Conservation (phyloP, 2,329 filamentous ascomycete genomes). For the Cladosporium sp. region DNA sequence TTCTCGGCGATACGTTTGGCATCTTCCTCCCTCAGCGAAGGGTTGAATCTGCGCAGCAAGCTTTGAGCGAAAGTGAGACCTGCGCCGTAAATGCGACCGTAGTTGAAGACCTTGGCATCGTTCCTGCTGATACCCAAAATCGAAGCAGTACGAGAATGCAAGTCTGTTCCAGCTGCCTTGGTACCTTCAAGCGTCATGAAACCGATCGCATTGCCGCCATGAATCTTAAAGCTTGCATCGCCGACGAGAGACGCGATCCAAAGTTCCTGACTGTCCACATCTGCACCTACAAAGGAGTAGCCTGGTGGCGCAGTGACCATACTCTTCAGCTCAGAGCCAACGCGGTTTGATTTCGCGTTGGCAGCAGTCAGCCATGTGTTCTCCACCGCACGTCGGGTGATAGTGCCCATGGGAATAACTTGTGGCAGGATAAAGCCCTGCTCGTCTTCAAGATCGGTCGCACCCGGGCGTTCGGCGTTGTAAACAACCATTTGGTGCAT, state of each 20-base stretch:
- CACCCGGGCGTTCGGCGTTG: conserved; percentile 58
- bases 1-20: conserved; percentile 75
- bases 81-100: conserved; percentile 97
- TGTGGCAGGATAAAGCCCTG: conserved; percentile 92
- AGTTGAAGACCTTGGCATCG: conserved; percentile 97
- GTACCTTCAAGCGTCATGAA: conserved; percentile 99
- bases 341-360: conserved; percentile 93
- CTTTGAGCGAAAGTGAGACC: conserved; percentile 91
- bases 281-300: conserved; percentile 92
- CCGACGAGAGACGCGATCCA: conserved; percentile 97
- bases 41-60: conserved; percentile 90
- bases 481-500: conserved; percentile 95
- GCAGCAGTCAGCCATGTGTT: conserved; percentile 98
- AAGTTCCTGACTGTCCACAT: conserved; percentile 95
- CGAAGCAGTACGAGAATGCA: conserved; percentile 88
- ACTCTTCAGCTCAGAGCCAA: conserved; percentile 94
- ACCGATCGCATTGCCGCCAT: conserved; percentile 94
- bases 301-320: conserved; percentile 92
- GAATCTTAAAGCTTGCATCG: conserved; percentile 90
- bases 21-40: conserved; percentile 74
- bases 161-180: conserved; percentile 88
- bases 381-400: conserved; percentile 90
- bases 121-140: conserved; percentile 95
- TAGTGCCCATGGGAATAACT: conserved; percentile 96
- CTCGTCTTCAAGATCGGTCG: conserved; percentile 36